Base-by-base conservation (phyloP, 2,329 filamentous ascomycete species). In the Sphaerulina musiva region DNA sequence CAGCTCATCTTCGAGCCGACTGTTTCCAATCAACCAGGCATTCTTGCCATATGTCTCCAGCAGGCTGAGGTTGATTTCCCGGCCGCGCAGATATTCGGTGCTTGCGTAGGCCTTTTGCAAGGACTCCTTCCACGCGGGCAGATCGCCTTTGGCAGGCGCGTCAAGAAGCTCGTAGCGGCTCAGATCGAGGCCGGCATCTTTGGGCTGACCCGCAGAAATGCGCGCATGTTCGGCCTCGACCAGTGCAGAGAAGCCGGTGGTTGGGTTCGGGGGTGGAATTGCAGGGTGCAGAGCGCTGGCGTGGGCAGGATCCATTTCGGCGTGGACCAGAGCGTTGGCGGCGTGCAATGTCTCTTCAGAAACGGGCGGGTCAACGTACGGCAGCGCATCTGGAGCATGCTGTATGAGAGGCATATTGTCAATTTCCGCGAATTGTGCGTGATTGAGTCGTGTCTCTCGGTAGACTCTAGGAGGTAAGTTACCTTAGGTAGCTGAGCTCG, bases 11-110 rank as follows among this genome's bases (percentile, higher is more conserved):
- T 96, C 92, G 17, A 90, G 71, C 62, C 87, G 83, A 63, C 85
- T 82, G 71, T 98, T 98, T 5, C 82, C 82, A 7, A 95, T 80
- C 52, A 98, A 77, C 92, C 93, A 97, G 8, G 89, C 86, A 70
- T 95, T 95, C 73, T 89, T 89, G 62, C 92, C 93, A 70, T 85
- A 85, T 48, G 78, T 78, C 64, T 93, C 87, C 17, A 95, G 80
- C n/a, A 95, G 78, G 1, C 77, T 74, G 14, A 95, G 80, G 70
- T 85, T 82, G 42, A 78, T 76, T 48, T 79, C 70, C 26, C 82
- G 74, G 48, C 73, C 74, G 2, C 75, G 71, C 20, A 86, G 73
- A 67, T 86, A 84, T 3, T 79, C 76, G 40, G 77, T 77, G 48
- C 78, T 78, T 0, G 77, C 77, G 67, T 84, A 83, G 20, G 82